Base-by-base conservation (phyloP, 148 eudicot genomes). In the Cornus suecica region DNA sequence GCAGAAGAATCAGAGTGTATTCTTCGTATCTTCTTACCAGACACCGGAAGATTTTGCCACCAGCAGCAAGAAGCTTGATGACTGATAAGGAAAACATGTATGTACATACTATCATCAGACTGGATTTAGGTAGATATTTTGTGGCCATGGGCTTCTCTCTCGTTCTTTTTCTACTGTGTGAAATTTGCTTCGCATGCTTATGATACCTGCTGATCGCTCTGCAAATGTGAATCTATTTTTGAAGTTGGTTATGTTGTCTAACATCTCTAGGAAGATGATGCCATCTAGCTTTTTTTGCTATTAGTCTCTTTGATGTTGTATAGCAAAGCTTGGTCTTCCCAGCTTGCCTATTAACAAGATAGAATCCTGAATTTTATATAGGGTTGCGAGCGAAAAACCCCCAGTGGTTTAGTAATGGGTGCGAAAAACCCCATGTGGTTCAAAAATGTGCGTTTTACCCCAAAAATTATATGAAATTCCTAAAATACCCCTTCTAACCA, bases 21-120 rank as follows among this genome's bases (percentile, higher is more conserved):
- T 84, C 60, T 90, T 88, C 82, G 73, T 70, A 9, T 78, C 91
- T 69, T 54, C 84, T n/a, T 88, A 90, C 76, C 73, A 88, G 41
- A 68, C 42, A 15, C 73, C 71, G 31, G 86, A 79, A 60, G 78
- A 41, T 69, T 72, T 69, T 23, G 71, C 66, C 18, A 63, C 66
- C 62, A 76, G 70, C 74, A 30, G 69, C 27, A 68, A 64, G 70
- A 70, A 78, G 64, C 81, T 79, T 41, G 76, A 32, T 26, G 67
- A 78, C 32, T 75, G 79, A 84, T 74, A 69, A 28, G 56, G 74
- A 62, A 64, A 10, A 65, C 45, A 10, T 5, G 64, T 20, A 29
- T 52, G 25, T 31, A 45, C 30, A 45, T n/a, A 62, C 51, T 30
- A 32, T n/a, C 52, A 32, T 56, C 62, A 22, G 22, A 1, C 25